phyloP scores from a whole-genome alignment of 2,329 filamentous ascomycete species.

The Talaromyces sp. region DNA sequence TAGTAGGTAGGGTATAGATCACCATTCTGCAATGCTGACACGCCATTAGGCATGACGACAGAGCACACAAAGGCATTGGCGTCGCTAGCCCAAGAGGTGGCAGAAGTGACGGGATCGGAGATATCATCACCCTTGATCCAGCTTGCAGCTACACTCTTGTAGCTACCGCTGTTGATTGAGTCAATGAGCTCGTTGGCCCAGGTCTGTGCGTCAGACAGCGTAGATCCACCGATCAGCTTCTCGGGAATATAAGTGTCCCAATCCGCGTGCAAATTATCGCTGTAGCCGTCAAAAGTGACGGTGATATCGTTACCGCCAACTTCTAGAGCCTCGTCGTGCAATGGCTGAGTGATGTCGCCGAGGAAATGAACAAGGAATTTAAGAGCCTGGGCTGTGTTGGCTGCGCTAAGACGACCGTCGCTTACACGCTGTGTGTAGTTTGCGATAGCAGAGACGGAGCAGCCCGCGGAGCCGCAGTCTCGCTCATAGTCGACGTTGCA shows the following conservation, averaged over 20 bases:
- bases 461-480: conserved; percentile 51
- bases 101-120: conserved; percentile 14
- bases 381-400: conserved; percentile 14
- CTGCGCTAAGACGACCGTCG: neutral
- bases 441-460: conserved; percentile 52
- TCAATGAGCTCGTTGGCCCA: conserved; percentile 17
- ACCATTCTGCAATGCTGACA: conserved; percentile 18
- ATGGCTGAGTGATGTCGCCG: conserved; percentile 20
- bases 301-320: conserved; percentile 18
- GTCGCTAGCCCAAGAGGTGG: conserved; percentile 19
- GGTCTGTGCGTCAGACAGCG: conserved; percentile 15
- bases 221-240: conserved; percentile 19
- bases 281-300: conserved; percentile 18
- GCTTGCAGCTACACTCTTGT: conserved; percentile 13
- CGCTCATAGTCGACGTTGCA: conserved; percentile 51
- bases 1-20: conserved; percentile 21
- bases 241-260: conserved; percentile 22
- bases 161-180: neutral
- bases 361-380: conserved; percentile 21
- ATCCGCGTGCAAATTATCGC: conserved; percentile 19
- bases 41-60: conserved; percentile 19
- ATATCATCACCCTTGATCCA: conserved; percentile 17
- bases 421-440: conserved; percentile 39
- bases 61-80: conserved; percentile 19
- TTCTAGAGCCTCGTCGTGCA: conserved; percentile 18